These are phyloP conservation scores for Candida nitratophila DNA, from an alignment of 805 yeast species.

Conservation along the genomic window DNA sequence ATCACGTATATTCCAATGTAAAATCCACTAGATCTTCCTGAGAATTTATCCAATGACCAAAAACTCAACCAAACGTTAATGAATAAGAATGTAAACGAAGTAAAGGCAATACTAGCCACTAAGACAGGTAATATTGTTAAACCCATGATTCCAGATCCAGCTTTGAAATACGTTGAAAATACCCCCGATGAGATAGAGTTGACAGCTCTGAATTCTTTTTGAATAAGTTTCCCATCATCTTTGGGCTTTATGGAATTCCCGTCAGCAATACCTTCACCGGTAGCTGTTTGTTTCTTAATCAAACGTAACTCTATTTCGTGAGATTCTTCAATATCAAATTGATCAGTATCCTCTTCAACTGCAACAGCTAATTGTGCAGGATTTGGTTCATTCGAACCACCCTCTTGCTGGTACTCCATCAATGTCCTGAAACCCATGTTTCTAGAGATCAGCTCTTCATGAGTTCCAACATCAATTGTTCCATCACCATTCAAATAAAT, in stretches of 20 bases:
- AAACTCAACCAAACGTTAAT: constrained; percentile 75
- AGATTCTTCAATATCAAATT: constrained; percentile 1
- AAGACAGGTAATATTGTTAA: constrained; percentile 19
- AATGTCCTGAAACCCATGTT: constrained; percentile 44
- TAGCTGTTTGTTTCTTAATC: constrained; percentile 8
- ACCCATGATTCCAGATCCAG: constrained; percentile 48
- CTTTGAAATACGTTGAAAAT: constrained; percentile 40
- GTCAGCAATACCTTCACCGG: no score
- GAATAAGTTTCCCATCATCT: constrained; percentile 22
- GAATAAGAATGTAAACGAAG: constrained; percentile 48
- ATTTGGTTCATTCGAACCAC: constrained; percentile 1
- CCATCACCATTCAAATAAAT: constrained; percentile 63
- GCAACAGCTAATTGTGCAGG: no score
- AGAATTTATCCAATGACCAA: constrained; percentile 59
- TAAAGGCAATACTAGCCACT: constrained; percentile 18
- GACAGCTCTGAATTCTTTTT: constrained; percentile 25
- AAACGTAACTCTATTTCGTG: constrained; percentile 8
- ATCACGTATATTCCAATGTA: constrained; percentile 71
- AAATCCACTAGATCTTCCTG: constrained; percentile 34
- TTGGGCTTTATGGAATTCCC: constrained; percentile 1
- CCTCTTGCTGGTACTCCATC: constrained; percentile 35
- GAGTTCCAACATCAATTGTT: constrained; percentile 50
- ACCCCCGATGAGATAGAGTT: constrained; percentile 37
- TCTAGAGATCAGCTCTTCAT: constrained; percentile 39
- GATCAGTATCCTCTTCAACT: constrained; percentile 30